Evolutionary conservation across 805 yeast species (phyloP), one percentile per base, ranked within the genome.

Genomic region (Candida boidinii): DNA sequence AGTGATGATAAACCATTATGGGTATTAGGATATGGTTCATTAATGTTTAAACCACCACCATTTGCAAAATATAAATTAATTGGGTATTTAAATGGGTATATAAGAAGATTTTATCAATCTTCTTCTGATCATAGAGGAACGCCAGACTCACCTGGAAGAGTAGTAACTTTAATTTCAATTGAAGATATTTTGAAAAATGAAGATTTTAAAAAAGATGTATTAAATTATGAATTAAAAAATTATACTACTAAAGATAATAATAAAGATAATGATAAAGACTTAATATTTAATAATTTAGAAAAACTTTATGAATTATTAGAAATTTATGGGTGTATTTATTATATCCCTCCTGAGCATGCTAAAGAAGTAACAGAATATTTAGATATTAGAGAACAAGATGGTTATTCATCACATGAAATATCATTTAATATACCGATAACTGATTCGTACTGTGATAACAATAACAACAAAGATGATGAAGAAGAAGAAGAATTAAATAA

Each of bases 41-140:
- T 87, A 33, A 76, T 87, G 17, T 87, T 81, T 66, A 87, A 86
- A 48, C 96, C 95, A 1, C 96, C 96, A 1, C 88, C 43, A 41
- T 48, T 27, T 46, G 33, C 40, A 18, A 50, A 54, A 27, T 36
- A 37, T 16, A 39, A 45, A 23, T 53, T 82, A 8, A 77, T 86
- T 0, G 96, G 96, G 0, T 71, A 77, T 29, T 64, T 88, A 17
- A 64, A 65, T 32, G 96, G 96, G 2, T 86, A 64, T 44, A 73
- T 79, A 1, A 66, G 97, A 15, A 60, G 95, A 28, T 88, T 88
- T 51, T 88, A 96, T 96, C 96, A 88, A 54, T 71, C 84, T 23
- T 79, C 92, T 9, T 74, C 79, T 17, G 96, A 88, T 53, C 95
- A 90, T 54, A 60, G 96, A 33, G 96, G 96, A 1, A 81, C 94